Evolutionary conservation across 306 rosid genomes (phyloP), one percentile per base, ranked within the genome.

Genomic region (Prunus mira): DNA sequence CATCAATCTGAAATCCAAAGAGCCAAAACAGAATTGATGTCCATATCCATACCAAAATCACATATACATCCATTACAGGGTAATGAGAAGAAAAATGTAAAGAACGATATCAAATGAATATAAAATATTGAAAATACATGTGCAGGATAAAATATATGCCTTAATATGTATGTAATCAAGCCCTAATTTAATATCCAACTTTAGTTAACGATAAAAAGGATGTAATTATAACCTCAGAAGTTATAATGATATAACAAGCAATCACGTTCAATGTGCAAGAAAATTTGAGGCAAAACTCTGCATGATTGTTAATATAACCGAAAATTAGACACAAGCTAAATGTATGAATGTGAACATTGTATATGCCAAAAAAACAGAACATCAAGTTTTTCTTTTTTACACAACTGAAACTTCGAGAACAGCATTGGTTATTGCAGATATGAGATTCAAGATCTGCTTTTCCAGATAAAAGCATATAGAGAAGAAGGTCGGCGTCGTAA

Each of bases 1-100:
- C 93, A 46, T 90, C 96, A 79, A 95, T 95, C 98, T 95, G 90
- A 83, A 71, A 83, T 76, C 45, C 69, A 68, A 71, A 80, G 50
- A 43, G 22, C 5, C 77, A 61, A 60, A 73, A 17, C 38, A 69
- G 22, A 67, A 63, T 47, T 79, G 1, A 38, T 38, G 43, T 7
- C 43, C 66, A 47, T 20, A 14, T 45, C 76, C 27, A 71, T 63
- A 70, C 67, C 9, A 74, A 75, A 46, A n/a, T 14, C 64, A 38
- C n/a, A 38, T 41, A 6, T 55, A 27, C 30, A 46, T 64, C 66
- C 34, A 47, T 57, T 64, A 25, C 54, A 28, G 57, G 56, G 9
- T 10, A 57, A 57, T 2, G 12, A 57, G 43, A 22, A 56, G 51
- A 71, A 58, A 38, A 71, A 34, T 20, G 25, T 22, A 3, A 71